These are phyloP conservation scores for Epichloe bromicola DNA, from an alignment of 2,329 filamentous ascomycete species.

Conservation along the genomic window DNA sequence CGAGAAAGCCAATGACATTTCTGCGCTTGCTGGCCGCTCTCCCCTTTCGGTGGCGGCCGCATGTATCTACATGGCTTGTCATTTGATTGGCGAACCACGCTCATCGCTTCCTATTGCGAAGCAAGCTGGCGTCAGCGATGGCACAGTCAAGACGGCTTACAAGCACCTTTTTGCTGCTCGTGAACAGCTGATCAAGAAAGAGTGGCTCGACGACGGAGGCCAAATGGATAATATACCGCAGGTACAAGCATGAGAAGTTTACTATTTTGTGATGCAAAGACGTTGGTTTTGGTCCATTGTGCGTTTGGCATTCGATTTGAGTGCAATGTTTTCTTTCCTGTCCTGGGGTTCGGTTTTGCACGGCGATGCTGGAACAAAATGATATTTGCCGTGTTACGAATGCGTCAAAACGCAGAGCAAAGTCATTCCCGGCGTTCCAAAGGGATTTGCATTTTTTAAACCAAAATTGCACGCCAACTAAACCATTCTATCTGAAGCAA, in stretches of 20 bases:
- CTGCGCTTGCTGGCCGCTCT: slow-evolving; percentile 80
- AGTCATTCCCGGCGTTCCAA: background rate
- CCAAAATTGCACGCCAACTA: background rate
- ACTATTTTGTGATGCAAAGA: background rate
- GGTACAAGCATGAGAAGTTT: slow-evolving; percentile 17
- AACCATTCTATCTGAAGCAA: background rate
- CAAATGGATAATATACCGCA: slow-evolving; percentile 58
- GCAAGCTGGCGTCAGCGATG: slow-evolving; percentile 84
- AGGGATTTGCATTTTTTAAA: background rate
- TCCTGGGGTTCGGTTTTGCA: background rate
- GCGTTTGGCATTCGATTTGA: background rate
- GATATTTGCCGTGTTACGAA: background rate
- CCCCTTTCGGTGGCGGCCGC: slow-evolving; percentile 88
- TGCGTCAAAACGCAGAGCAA: background rate
- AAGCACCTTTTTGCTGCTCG: slow-evolving; percentile 69
- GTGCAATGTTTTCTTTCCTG: background rate
- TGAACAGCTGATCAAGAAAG: slow-evolving; percentile 59
- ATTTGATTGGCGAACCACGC: slow-evolving; percentile 68
- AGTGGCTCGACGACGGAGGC: slow-evolving; percentile 62
- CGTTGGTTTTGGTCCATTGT: background rate
- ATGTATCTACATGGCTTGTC: slow-evolving; percentile 91
- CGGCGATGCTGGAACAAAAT: background rate
- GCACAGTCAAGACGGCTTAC: slow-evolving; percentile 93
- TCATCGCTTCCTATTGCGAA: slow-evolving; percentile 75
- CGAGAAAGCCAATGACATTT: slow-evolving; percentile 60